Evolutionary conservation across 192 early-diverging fungal species (phyloP).

Genomic region (Coemansia sp.): DNA sequence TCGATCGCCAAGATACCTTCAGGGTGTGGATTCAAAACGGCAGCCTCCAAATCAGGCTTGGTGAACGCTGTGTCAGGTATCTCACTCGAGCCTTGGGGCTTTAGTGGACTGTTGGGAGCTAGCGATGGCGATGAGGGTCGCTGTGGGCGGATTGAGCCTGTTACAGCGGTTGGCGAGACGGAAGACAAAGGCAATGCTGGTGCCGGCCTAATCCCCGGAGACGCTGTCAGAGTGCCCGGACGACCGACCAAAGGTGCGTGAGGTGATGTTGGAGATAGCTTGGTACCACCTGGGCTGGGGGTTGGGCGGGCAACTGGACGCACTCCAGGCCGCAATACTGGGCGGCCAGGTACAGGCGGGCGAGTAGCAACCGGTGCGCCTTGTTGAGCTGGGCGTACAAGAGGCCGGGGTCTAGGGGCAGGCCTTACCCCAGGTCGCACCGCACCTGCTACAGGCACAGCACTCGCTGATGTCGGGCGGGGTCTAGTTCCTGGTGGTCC

Average conservation of each 20-base stretch:
- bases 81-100: not conserved
- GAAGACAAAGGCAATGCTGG: not conserved
- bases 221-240: not conserved
- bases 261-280: not conserved
- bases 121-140: not conserved
- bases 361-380: slow-evolving; percentile 5
- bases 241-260: not conserved
- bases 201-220: slow-evolving; percentile 1
- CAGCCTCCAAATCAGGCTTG: not conserved
- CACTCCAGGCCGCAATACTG: slow-evolving; percentile 18
- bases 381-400: slow-evolving; percentile 12
- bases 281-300: not conserved
- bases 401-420: slow-evolving; percentile 16
- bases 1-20: not conserved
- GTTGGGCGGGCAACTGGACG: slow-evolving; percentile 14
- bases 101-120: not conserved
- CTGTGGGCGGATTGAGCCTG: not conserved
- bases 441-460: not conserved
- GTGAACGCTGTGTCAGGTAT: not conserved
- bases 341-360: slow-evolving; percentile 13
- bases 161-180: not conserved
- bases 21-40: not conserved
- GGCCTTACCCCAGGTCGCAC: slow-evolving; percentile 29
- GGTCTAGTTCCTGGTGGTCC: slow-evolving; percentile 18
- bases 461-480: slow-evolving; percentile 6